Evolutionary conservation across 2,329 filamentous ascomycete genomes (phyloP), one percentile per base, ranked within the genome.

Genomic region (Fusarium papillatum): DNA sequence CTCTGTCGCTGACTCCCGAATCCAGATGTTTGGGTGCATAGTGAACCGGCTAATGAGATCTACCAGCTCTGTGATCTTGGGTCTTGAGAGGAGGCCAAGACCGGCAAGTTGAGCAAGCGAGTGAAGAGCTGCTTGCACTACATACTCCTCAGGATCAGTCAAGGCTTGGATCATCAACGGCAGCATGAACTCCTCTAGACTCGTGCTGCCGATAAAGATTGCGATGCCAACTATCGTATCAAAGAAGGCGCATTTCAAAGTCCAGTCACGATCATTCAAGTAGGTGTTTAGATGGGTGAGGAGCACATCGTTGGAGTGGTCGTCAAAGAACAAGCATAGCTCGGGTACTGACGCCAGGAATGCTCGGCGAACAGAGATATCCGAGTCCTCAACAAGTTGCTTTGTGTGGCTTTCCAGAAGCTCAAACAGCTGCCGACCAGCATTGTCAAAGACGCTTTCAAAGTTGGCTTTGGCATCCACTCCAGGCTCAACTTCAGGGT

Each of bases 261-360:
- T 95, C 97, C 97, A 99, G 82, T 99, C 96, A 50, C 94, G 92
- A 79, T 98, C 97, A 77, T 99, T 99, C 11, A 99, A 86, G 80
- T 99, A 99, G 0, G 97, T 99, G 81, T 98, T 98, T 34, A 99
- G 87, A 85, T 99, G 97, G 38, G 95, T 98, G 26, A 99, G 87
- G 19, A 99, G 93, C n/a, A 99, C 95, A 81, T 99, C 97, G 82
- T 97, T 98, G 1, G 96, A 94, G 80, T 95, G 94, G n/a, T 93
- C 90, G 72, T 94, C 96, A 77, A 99, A 98, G 84, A 99, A 98
- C 76, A 98, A 92, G 82, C 97, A 99, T 2, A 99, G 88, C 73
- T 95, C 95, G 0, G 96, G 94, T 0, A 99, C 96, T 10, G 97
- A 98, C 11, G 94, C 94, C 55, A 99, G 87, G 81, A 99, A 98